phyloP scores from a whole-genome alignment of 805 yeast genomes.

The Lipomyces sp. region DNA sequence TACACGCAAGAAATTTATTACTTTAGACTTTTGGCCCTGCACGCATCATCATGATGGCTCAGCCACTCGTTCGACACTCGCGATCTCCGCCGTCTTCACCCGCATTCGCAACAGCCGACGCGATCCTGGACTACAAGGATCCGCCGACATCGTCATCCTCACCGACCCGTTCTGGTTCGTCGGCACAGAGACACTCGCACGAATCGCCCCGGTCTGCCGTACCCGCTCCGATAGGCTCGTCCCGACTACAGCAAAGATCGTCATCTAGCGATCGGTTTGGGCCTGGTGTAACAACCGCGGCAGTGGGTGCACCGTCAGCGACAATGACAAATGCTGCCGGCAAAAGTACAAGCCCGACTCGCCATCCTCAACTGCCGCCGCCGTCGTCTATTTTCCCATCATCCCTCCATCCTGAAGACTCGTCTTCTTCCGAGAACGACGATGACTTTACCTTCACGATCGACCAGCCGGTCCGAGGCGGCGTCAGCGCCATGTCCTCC shows the following conservation, averaged over 20 bases:
- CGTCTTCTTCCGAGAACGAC: slow-evolving; percentile 26
- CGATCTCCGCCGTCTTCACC: slow-evolving; percentile 5
- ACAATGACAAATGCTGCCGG: too few species aligned
- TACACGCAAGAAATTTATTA: background rate
- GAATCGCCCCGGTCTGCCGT: background rate
- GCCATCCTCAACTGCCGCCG: background rate
- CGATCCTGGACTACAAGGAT: background rate
- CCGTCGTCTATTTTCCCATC: background rate
- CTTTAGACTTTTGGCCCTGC: background rate
- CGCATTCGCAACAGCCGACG: background rate
- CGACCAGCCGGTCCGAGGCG: slow-evolving; percentile 47
- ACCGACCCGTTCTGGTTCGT: background rate
- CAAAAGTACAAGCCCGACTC: background rate
- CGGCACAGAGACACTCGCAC: background rate
- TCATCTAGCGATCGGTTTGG: background rate
- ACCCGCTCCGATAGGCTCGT: background rate
- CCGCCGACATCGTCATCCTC: background rate
- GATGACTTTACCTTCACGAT: slow-evolving; percentile 17
- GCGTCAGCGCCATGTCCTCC: slow-evolving; percentile 60
- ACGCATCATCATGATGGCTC: background rate
- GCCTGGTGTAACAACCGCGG: background rate
- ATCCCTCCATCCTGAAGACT: slow-evolving; percentile 11
- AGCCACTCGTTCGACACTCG: background rate
- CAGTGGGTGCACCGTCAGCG: background rate
- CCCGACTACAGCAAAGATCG: background rate